phyloP scores from a whole-genome alignment of 192 early-diverging fungal genomes.

The Thamnidium elegans region DNA sequence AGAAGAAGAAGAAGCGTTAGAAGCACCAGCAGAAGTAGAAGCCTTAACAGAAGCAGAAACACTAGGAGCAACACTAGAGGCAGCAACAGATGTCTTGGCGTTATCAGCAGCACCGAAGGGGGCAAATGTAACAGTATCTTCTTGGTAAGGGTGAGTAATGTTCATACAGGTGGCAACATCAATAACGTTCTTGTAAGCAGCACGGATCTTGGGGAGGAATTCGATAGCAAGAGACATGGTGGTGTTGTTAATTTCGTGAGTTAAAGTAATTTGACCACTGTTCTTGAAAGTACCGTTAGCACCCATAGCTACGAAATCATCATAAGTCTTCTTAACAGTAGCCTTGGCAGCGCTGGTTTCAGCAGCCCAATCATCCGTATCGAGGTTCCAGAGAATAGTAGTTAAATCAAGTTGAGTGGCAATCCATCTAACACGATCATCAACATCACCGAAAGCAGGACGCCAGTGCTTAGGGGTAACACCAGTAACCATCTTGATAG shows the following conservation, averaged over 20 bases:
- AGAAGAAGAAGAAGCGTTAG: not conserved
- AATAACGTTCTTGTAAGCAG: slow-evolving; percentile 33
- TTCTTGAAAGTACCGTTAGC: slow-evolving; percentile 27
- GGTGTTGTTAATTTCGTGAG: slow-evolving; percentile 38
- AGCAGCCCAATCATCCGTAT: slow-evolving; percentile 51
- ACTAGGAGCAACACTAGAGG: slow-evolving; percentile 7
- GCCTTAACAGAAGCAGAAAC: slow-evolving; percentile 11
- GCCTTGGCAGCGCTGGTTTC: slow-evolving; percentile 13
- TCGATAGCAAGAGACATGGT: slow-evolving; percentile 33
- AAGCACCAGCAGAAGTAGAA: slow-evolving; percentile 4
- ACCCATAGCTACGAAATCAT: slow-evolving; percentile 31
- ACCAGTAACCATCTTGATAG: slow-evolving; percentile 46
- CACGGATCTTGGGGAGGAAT: slow-evolving; percentile 29
- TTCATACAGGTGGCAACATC: slow-evolving; percentile 39
- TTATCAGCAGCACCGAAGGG: slow-evolving; percentile 13
- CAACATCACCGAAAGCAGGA: slow-evolving; percentile 49
- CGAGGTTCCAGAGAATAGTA: slow-evolving; percentile 54
- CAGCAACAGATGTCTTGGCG: not conserved
- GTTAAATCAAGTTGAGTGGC: slow-evolving; percentile 48
- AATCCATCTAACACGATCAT: slow-evolving; percentile 52
- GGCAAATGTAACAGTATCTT: slow-evolving; percentile 24
- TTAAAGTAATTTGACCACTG: slow-evolving; percentile 35
- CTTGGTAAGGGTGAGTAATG: slow-evolving; percentile 38
- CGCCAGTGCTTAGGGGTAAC: slow-evolving; percentile 53
- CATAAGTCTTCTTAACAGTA: slow-evolving; percentile 30